phyloP scores from a whole-genome alignment of 495 filamentous ascomycete species.

The Penicillium ochrochloron region DNA sequence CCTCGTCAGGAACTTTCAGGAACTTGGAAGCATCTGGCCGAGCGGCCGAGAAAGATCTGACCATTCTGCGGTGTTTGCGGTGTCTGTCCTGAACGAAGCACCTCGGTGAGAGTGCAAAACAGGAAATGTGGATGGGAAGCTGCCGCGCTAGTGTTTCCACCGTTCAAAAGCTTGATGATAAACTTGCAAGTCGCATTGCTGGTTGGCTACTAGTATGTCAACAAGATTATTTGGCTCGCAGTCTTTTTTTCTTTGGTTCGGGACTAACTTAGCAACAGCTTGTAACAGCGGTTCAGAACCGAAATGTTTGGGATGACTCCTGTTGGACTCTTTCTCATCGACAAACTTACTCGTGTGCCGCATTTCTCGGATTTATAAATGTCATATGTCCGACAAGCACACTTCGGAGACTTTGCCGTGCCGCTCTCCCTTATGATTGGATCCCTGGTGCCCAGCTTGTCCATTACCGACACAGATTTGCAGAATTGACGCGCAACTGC shows the following conservation, averaged over 20 bases:
- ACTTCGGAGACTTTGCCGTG: neutral
- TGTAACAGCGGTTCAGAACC: neutral
- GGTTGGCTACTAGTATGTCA: neutral
- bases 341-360: neutral
- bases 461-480: neutral
- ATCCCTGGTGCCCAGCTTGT: neutral
- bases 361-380: neutral
- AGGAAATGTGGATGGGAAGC: conserved; percentile 13
- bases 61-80: neutral
- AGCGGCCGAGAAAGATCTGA: neutral
- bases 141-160: conserved; percentile 13
- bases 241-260: neutral
- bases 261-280: neutral
- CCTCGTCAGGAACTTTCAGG: neutral
- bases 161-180: conserved; percentile 23
- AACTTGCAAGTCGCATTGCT: neutral
- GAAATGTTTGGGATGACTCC: neutral
- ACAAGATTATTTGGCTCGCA: neutral
- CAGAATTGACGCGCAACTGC: neutral
- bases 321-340: neutral
- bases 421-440: conserved; percentile 12
- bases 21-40: neutral
- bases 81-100: conserved; percentile 9
- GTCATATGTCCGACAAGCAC: neutral
- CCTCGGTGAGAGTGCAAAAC: conserved; percentile 21